phyloP scores from a whole-genome alignment of 2,329 filamentous ascomycete genomes.

The Lasiodiplodia sp. region DNA sequence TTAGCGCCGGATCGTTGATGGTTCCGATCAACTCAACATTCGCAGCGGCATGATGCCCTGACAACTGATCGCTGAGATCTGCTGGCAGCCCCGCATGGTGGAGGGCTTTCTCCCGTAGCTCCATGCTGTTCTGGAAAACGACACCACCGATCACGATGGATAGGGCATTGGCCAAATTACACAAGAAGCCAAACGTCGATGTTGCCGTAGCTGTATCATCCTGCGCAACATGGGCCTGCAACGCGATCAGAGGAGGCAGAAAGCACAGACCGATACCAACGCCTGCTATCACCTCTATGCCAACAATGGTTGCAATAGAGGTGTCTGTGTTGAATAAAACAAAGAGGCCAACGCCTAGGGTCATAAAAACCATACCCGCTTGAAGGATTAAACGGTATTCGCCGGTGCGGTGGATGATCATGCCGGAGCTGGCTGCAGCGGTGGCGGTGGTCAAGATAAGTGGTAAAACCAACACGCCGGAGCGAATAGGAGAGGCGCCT shows the following conservation, averaged over 20 bases:
- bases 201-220: constrained; percentile 60
- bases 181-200: constrained; percentile 58
- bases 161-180: constrained; percentile 54
- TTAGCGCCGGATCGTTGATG: constrained; percentile 56
- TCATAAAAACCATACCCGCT: constrained; percentile 42
- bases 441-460: constrained; percentile 68
- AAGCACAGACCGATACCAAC: constrained; percentile 62
- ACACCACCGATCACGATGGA: constrained; percentile 60
- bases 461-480: constrained; percentile 66
- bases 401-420: constrained; percentile 56
- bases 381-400: constrained; percentile 50
- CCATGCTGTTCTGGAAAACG: constrained; percentile 65
- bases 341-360: constrained; percentile 46
- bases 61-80: constrained; percentile 50
- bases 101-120: too few relatives aligned
- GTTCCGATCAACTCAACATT: constrained; percentile 63
- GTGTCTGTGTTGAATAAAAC: constrained; percentile 41
- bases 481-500: constrained; percentile 66
- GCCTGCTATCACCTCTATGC: constrained; percentile 59
- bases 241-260: constrained; percentile 62
- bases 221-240: constrained; percentile 61
- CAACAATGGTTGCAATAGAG: constrained; percentile 49
- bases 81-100: constrained; percentile 56
- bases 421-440: constrained; percentile 54
- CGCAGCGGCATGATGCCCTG: constrained; percentile 58